Conservation (phyloP, 179 eudicot genomes). For the Carnegiea gigantea region DNA sequence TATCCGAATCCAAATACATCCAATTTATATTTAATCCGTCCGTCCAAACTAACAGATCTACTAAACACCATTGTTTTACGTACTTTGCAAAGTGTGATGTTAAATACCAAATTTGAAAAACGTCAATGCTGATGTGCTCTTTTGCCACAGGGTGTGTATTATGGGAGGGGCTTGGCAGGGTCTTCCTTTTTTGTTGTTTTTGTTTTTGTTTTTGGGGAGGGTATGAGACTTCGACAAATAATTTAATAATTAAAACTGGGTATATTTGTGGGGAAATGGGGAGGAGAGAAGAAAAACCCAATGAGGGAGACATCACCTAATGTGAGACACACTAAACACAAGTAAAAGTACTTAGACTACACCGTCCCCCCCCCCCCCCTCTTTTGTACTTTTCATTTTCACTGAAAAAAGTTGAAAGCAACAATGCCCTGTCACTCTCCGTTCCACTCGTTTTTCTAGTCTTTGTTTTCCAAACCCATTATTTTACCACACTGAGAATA, state of each 20-base stretch:
- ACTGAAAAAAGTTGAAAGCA: slow-evolving; percentile 46
- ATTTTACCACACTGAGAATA: slow-evolving; percentile 8
- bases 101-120: background rate
- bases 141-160: background rate
- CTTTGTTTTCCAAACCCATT: slow-evolving; percentile 1
- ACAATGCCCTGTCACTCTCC: slow-evolving; percentile 43
- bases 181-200: background rate
- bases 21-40: too few species aligned
- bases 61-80: background rate
- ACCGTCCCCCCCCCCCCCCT: slow-evolving; percentile 28
- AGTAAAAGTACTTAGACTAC: slow-evolving; percentile 24
- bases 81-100: background rate
- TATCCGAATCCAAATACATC: too few species aligned
- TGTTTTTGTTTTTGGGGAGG: background rate
- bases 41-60: too few species aligned
- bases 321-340: slow-evolving; percentile 38
- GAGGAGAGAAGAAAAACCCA: slow-evolving; percentile 15
- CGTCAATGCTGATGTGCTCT: background rate
- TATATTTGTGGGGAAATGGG: slow-evolving; percentile 11
- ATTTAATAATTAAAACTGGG: slow-evolving; percentile 1
- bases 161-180: background rate
- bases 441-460: slow-evolving; percentile 32
- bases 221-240: slow-evolving; percentile 12
- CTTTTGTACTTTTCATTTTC: slow-evolving; percentile 34
- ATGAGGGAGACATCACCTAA: slow-evolving; percentile 27